Evolutionary conservation across 164 flowering plant species (phyloP).

Genomic region (Nymphaea thermarum): DNA sequence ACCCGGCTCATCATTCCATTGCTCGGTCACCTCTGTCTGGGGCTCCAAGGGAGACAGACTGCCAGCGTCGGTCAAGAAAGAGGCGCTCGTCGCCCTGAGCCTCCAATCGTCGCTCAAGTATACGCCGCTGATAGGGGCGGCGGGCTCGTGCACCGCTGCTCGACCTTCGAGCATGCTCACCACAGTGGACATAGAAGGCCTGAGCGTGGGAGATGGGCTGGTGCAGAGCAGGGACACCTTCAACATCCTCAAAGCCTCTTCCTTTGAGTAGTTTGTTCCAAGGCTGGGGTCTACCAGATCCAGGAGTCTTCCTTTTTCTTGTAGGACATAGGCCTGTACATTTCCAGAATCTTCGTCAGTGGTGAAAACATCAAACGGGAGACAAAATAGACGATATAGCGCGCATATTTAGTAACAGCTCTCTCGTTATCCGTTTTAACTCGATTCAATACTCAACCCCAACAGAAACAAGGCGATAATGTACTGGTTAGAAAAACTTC

Average conservation of each 20-base stretch:
- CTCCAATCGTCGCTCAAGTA: slow-evolving; percentile 14
- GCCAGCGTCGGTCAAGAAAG: neutral
- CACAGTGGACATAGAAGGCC: slow-evolving; percentile 17
- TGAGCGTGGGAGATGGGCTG: slow-evolving; percentile 14
- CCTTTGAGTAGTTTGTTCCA: slow-evolving; percentile 9
- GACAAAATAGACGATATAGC: too few relatives aligned
- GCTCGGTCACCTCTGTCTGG: neutral
- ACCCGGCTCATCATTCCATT: neutral
- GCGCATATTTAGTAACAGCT: too few relatives aligned
- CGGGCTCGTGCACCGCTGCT: slow-evolving; percentile 7
- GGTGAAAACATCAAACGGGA: too few relatives aligned
- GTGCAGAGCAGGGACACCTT: slow-evolving; percentile 18
- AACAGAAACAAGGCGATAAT: too few relatives aligned
- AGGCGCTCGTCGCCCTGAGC: slow-evolving; percentile 19
- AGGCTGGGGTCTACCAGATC: slow-evolving; percentile 11
- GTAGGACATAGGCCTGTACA: slow-evolving; percentile 16
- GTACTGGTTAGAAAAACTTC: too few relatives aligned
- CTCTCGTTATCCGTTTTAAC: too few relatives aligned
- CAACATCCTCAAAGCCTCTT: slow-evolving; percentile 13
- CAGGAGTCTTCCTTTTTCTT: slow-evolving; percentile 11
- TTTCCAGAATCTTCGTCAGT: neutral
- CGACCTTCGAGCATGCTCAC: slow-evolving; percentile 22
- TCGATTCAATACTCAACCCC: too few relatives aligned
- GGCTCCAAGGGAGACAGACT: neutral
- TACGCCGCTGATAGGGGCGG: slow-evolving; percentile 1